Base-by-base conservation (phyloP, 352 stramenopile genomes). In the Phytophthora niederhauseri region DNA sequence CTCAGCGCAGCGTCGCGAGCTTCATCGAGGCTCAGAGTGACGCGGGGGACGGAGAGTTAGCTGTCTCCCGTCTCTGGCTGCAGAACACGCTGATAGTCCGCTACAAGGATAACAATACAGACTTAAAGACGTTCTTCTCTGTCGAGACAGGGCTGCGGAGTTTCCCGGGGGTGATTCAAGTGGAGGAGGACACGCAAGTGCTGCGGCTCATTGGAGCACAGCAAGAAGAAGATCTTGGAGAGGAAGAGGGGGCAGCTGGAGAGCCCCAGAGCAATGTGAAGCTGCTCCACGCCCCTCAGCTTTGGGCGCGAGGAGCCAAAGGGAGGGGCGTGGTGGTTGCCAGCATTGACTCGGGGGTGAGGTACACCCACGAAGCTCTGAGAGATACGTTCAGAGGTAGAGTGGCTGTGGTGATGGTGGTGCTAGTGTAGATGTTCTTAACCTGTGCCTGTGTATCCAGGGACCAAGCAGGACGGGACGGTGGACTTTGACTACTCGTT, bases 311-410 rank as follows among this genome's bases (percentile, higher is more conserved):
- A 51, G 73, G 74, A 12, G 66, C 73, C 0, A 75, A 56, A 28
- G 85, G 83, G 8, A 66, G 74, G 20, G 72, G 75, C 9, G 57
- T 93, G 6, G 76, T 84, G n/a, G 69, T 93, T 11, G 83, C 79
- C 0, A 93, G 80, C 55, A 91, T 93, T 59, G 85, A 93, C 63
- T 91, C 83, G 6, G 83, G 85, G 12, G 83, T 92, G 38, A 78
- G 85, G 14, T 92, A 91, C 73, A 84, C 85, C 0, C 85, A 93
- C 57, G 77, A 90, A 30, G 73, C 78, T 17, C 55, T 93, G 38
- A 57, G 53, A 58, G 51, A 68, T 17, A 80, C 46, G 6, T 93
- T 90, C 55, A 72, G 83, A 77, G 81, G 78, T 81, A 68, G 4
- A 49, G 41, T 20, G 19, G 8, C 41, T 49, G 15, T 19, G 36